These are phyloP conservation scores for Colletotrichum sansevieriae DNA, from an alignment of 2,329 filamentous ascomycete species.

Conservation along the genomic window DNA sequence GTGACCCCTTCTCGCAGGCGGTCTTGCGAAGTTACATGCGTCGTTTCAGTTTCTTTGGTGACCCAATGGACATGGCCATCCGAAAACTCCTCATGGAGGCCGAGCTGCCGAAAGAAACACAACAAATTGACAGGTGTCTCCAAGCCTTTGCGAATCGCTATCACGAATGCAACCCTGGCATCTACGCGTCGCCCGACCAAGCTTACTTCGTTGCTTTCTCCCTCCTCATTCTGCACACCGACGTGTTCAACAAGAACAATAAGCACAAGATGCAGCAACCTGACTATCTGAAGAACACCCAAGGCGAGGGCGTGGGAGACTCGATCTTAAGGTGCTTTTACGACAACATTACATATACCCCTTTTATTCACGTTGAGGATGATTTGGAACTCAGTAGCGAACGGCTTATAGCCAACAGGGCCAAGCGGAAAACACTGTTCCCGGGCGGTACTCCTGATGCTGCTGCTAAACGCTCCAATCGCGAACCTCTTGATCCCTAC, in stretches of 20 bases:
- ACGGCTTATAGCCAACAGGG: conserved; percentile 77
- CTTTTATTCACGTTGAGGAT: conserved; percentile 97
- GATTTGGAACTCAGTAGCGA: conserved; percentile 85
- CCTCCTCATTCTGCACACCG: conserved; percentile 93
- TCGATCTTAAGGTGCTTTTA: conserved; percentile 97
- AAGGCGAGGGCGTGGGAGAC: conserved; percentile 90
- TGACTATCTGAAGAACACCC: conserved; percentile 96
- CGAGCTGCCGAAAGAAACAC: conserved; percentile 95
- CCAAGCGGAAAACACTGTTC: conserved; percentile 78
- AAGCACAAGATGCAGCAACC: conserved; percentile 98
- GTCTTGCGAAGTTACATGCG: conserved; percentile 96
- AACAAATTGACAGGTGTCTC: conserved; percentile 95
- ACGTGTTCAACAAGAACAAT: conserved; percentile 99
- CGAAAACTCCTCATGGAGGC: conserved; percentile 97
- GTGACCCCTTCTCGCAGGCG: conserved; percentile 84
- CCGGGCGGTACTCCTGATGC: conserved; percentile 74
- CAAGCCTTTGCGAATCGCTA: conserved; percentile 97
- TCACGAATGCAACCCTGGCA: conserved; percentile 97
- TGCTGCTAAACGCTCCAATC: conserved; percentile 70
- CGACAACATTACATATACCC: conserved; percentile 98
- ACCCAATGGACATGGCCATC: conserved; percentile 98
- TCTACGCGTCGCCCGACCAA: conserved; percentile 90
- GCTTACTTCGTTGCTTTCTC: conserved; percentile 99
- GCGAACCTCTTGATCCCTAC: conserved; percentile 95
- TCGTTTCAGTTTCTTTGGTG: conserved; percentile 93